Evolutionary conservation across 805 yeast genomes (phyloP).

Genomic region (Nakazawaea ambrosiae): DNA sequence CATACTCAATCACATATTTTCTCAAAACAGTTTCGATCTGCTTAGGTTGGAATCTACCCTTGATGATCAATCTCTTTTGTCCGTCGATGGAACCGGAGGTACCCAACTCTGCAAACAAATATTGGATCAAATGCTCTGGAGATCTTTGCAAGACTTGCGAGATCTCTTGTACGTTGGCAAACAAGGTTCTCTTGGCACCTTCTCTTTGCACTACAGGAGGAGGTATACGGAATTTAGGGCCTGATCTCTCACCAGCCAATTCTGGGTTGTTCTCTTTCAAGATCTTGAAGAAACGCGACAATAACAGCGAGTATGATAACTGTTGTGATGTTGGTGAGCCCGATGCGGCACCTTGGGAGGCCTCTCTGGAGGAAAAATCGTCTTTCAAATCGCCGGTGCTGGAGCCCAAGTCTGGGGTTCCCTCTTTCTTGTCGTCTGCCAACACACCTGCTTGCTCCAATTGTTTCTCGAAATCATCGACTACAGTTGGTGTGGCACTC

Average conservation of each 20-base stretch:
- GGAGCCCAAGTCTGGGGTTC: conserved; percentile 23
- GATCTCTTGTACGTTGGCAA: conserved; percentile 93
- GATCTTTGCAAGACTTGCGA: conserved; percentile 91
- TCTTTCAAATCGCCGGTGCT: conserved; percentile 21
- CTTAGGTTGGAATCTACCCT: conserved; percentile 97
- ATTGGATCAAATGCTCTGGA: conserved; percentile 95
- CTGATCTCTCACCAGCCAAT: conserved; percentile 92
- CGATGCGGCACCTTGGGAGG: no score
- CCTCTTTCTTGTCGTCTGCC: conserved; percentile 32
- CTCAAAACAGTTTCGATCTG: conserved; percentile 95
- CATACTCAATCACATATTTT: conserved; percentile 94
- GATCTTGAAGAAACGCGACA: conserved; percentile 79
- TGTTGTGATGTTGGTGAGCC: not conserved
- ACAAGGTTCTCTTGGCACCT: conserved; percentile 93
- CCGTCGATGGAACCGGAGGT: conserved; percentile 99
- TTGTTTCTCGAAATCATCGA: conserved; percentile 81
- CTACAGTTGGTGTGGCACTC: conserved; percentile 45
- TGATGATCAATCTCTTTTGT: conserved; percentile 91
- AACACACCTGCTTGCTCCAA: conserved; percentile 86
- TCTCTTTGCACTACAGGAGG: conserved; percentile 97
- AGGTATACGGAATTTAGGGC: conserved; percentile 91
- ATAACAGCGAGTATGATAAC: conserved; percentile 52
- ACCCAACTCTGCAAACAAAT: conserved; percentile 97
- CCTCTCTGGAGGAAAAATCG: no score
- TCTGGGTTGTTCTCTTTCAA: conserved; percentile 95